Conservation (phyloP, 2,329 filamentous ascomycete species). For the Sarocladium oryzae region DNA sequence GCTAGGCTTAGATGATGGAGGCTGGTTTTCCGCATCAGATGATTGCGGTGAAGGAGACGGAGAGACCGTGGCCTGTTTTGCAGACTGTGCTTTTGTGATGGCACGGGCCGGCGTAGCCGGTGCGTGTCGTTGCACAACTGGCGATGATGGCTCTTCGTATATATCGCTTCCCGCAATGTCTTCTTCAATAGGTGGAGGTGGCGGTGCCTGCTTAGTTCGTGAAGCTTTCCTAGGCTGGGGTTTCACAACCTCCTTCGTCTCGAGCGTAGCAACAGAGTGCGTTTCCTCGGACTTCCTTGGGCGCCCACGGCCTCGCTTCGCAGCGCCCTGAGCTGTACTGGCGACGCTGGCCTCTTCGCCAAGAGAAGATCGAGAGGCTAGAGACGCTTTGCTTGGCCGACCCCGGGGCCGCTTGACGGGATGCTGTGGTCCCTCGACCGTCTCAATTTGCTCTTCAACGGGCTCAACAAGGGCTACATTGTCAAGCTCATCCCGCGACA, state of each 20-base stretch:
- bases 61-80: conserved; percentile 48
- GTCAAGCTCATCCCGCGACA: conserved; percentile 1
- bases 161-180: conserved; percentile 9
- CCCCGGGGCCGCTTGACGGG: background rate
- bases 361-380: conserved; percentile 19
- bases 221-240: conserved; percentile 2
- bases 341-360: background rate
- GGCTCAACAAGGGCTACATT: background rate
- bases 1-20: conserved; percentile 59
- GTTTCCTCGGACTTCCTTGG: conserved; percentile 23
- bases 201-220: conserved; percentile 9
- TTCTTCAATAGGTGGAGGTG: background rate
- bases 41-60: conserved; percentile 67
- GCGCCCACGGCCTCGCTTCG: conserved; percentile 23
- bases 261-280: background rate
- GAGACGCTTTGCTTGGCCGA: conserved; percentile 23
- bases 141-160: conserved; percentile 25
- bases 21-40: conserved; percentile 74
- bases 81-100: conserved; percentile 39
- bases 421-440: background rate
- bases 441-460: background rate
- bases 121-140: background rate
- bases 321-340: conserved; percentile 11
- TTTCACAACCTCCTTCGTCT: background rate
- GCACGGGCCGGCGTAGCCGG: conserved; percentile 32